Conservation (phyloP, 2,329 filamentous ascomycete species). For the Colletotrichum lentis region DNA sequence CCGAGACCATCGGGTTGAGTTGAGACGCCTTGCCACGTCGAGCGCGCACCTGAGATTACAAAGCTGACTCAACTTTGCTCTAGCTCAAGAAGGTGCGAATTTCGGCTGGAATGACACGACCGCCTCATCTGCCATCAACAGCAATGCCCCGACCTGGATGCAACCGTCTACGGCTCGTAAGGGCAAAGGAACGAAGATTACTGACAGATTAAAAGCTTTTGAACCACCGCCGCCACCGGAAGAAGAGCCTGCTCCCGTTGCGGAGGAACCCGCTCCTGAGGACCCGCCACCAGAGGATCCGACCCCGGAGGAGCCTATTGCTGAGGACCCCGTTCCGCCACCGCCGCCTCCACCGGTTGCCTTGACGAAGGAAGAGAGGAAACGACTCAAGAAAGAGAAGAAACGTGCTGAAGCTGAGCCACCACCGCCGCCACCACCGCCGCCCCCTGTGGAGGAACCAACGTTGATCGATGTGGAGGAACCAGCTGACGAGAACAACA, state of each 20-base stretch:
- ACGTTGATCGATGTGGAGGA: slow-evolving; percentile 38
- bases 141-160: slow-evolving; percentile 49
- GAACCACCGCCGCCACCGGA: slow-evolving; percentile 53
- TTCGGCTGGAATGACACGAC: slow-evolving; percentile 51
- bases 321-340: slow-evolving; percentile 50
- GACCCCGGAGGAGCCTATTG: slow-evolving; percentile 44
- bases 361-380: slow-evolving; percentile 49
- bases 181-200: slow-evolving; percentile 60
- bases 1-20: slow-evolving; percentile 8
- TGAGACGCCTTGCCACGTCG: slow-evolving; percentile 25
- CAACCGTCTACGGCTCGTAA: slow-evolving; percentile 56
- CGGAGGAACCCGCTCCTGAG: slow-evolving; percentile 38
- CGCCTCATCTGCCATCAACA: slow-evolving; percentile 48
- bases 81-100: slow-evolving; percentile 56
- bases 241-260: slow-evolving; percentile 38
- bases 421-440: slow-evolving; percentile 35
- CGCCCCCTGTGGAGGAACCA: slow-evolving; percentile 39
- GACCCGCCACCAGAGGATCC: slow-evolving; percentile 21
- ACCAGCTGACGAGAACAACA: slow-evolving; percentile 43
- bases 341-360: slow-evolving; percentile 46
- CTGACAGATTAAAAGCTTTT: slow-evolving; percentile 65
- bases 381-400: slow-evolving; percentile 54
- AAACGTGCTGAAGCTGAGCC: slow-evolving; percentile 46
- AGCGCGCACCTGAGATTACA: slow-evolving; percentile 53
- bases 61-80: slow-evolving; percentile 58